Evolutionary conservation across 495 filamentous ascomycete species (phyloP).

Genomic region (Saxophila tyrrhenica): DNA sequence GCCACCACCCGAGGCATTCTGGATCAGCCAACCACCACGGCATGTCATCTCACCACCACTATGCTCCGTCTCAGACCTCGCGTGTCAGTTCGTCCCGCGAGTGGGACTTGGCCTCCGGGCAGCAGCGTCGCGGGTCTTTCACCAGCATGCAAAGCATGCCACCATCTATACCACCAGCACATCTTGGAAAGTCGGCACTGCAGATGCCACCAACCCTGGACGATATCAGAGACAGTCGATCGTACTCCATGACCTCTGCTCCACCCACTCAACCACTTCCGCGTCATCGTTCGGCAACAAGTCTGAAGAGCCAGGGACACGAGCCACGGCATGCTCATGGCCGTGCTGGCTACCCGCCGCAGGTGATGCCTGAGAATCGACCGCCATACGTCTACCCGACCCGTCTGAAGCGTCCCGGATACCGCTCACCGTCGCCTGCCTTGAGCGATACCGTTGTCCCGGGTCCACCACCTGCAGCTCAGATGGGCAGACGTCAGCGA

Average conservation of each 20-base stretch:
- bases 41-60: conserved; percentile 20
- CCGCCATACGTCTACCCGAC: conserved; percentile 55
- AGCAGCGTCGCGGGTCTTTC: conserved; percentile 11
- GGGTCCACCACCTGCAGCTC: conserved; percentile 1
- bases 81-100: conserved; percentile 13
- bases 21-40: conserved; percentile 13
- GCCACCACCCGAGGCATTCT: conserved; percentile 20
- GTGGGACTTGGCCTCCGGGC: neutral
- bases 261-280: conserved; percentile 42
- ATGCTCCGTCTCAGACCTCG: conserved; percentile 20
- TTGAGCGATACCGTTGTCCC: conserved; percentile 33
- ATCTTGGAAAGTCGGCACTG: conserved; percentile 7
- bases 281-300: conserved; percentile 42
- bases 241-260: conserved; percentile 45
- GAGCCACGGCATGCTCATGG: conserved; percentile 34
- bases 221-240: conserved; percentile 32
- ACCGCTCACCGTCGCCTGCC: conserved; percentile 53
- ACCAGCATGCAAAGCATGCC: conserved; percentile 24
- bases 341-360: conserved; percentile 9
- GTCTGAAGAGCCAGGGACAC: conserved; percentile 33
- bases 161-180: conserved; percentile 12
- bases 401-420: conserved; percentile 51
- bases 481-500: neutral
- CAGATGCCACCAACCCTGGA: conserved; percentile 21
- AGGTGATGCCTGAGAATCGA: conserved; percentile 28